A percentile compares a stretch with the other conserved stretches of the same genome.
These are phyloP conservation scores for Phyllostachys edulis DNA, from an alignment of 176 grass and related monocot species.

Conservation along the genomic window DNA sequence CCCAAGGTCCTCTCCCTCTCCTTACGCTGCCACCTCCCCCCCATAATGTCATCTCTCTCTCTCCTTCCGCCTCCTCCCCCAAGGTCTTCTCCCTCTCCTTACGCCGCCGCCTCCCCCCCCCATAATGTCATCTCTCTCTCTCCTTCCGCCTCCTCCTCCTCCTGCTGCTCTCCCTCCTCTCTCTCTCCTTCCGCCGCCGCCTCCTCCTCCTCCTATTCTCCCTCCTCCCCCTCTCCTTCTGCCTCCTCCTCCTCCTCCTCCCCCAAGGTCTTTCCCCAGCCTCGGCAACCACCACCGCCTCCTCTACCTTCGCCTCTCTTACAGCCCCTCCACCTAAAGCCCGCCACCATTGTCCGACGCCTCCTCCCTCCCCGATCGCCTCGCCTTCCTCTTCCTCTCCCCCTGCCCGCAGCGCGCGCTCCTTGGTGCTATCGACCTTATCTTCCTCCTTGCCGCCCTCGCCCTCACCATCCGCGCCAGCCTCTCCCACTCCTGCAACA, in stretches of 20 bases:
- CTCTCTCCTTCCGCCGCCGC: no score
- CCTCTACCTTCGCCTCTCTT: conserved; percentile 46
- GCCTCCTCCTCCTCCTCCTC: conserved; percentile 18
- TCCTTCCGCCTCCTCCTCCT: no score
- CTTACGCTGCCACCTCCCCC: no score
- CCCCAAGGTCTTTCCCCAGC: conserved; percentile 33
- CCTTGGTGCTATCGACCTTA: conserved; percentile 19
- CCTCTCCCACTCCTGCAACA: neutral
- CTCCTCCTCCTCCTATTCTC: conserved; percentile 5
- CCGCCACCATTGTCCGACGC: neutral
- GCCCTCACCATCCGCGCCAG: conserved; percentile 5
- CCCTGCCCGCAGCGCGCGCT: conserved; percentile 53
- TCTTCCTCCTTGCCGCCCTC: conserved; percentile 42
- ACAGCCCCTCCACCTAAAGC: neutral
- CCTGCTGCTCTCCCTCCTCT: no score
- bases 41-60: no score
- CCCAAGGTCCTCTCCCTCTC: no score
- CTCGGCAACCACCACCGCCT: conserved; percentile 41
- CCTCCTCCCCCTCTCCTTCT: conserved; percentile 22
- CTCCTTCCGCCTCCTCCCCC: no score
- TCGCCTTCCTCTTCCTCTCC: conserved; percentile 26
- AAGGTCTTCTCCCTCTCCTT: no score
- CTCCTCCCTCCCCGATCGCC: neutral
- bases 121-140: no score
- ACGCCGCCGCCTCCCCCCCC: no score